These are phyloP conservation scores for Aspergillus flavus DNA, from an alignment of 2,329 filamentous ascomycete genomes.

Conservation along the genomic window DNA sequence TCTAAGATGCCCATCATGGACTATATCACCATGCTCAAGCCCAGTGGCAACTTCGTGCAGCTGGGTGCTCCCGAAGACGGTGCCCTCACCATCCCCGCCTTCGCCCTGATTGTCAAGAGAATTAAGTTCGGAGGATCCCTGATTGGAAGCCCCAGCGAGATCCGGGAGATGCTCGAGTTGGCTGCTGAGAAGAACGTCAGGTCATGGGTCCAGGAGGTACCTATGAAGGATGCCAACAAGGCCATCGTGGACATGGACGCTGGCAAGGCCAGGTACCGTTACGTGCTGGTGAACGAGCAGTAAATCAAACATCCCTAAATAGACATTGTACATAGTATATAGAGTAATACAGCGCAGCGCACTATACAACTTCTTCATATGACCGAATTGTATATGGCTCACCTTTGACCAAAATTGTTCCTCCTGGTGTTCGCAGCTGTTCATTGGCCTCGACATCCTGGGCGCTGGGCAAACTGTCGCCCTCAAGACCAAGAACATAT, in stretches of 20 bases:
- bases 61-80: conserved; percentile 66
- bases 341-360: conserved; percentile 7
- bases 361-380: conserved; percentile 26
- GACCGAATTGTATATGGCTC: conserved; percentile 28
- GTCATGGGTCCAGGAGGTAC: conserved; percentile 44
- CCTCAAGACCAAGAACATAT: conserved; percentile 8
- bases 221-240: conserved; percentile 47
- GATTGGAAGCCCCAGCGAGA: conserved; percentile 44
- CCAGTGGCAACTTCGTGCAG: conserved; percentile 63
- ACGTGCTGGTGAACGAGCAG: conserved; percentile 46
- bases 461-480: conserved; percentile 25
- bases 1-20: conserved; percentile 60
- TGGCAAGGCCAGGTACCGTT: conserved; percentile 48
- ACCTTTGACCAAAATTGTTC: conserved; percentile 22
- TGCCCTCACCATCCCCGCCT: conserved; percentile 56
- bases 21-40: conserved; percentile 61
- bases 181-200: conserved; percentile 41
- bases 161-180: conserved; percentile 48
- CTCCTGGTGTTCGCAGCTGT: conserved; percentile 20
- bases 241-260: conserved; percentile 46
- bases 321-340: conserved; percentile 9
- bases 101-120: conserved; percentile 56
- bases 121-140: conserved; percentile 52
- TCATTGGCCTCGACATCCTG: conserved; percentile 14
- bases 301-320: conserved; percentile 11